Evolutionary conservation across 2,329 filamentous ascomycete genomes (phyloP).

Genomic region (Didymella keratinophila): DNA sequence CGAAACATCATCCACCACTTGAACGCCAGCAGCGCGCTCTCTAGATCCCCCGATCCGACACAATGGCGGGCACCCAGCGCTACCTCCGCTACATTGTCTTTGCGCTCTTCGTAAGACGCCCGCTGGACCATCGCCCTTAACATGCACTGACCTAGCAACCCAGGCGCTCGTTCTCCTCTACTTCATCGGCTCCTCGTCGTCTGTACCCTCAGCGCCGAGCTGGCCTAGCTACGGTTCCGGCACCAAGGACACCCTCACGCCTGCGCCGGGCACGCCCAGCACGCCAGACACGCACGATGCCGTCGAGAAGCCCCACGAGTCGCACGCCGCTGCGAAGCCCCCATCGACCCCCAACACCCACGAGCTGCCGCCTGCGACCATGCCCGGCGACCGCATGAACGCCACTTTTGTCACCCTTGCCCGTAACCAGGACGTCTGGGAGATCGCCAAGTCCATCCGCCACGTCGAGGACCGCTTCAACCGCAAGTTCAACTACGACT

Average conservation of each 20-base stretch:
- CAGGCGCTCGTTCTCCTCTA: conserved; percentile 77
- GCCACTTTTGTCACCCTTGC: conserved; percentile 97
- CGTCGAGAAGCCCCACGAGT: conserved; percentile 18
- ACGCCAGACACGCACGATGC: conserved; percentile 23
- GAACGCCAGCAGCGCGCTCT: conserved; percentile 23
- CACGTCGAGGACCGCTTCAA: conserved; percentile 99
- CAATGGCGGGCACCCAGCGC: conserved; percentile 75
- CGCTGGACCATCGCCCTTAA: neutral
- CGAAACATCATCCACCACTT: conserved; percentile 19
- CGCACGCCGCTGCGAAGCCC: conserved; percentile 26
- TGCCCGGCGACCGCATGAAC: conserved; percentile 81
- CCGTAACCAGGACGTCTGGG: conserved; percentile 93
- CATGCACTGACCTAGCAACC: conserved; percentile 21
- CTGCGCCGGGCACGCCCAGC: conserved; percentile 20
- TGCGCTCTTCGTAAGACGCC: conserved; percentile 75
- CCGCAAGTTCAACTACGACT: conserved; percentile 94
- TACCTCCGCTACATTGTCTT: conserved; percentile 78
- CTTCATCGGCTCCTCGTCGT: conserved; percentile 75
- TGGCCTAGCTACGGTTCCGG: conserved; percentile 41
- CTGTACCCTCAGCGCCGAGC: conserved; percentile 46
- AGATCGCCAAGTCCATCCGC: conserved; percentile 93
- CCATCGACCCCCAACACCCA: conserved; percentile 47
- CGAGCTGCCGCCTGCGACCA: conserved; percentile 54
- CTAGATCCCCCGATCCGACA: conserved; percentile 52
- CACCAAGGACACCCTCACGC: conserved; percentile 28